These are phyloP conservation scores for Fraxinus ornus DNA, from an alignment of 305 asterid species.

Conservation along the genomic window DNA sequence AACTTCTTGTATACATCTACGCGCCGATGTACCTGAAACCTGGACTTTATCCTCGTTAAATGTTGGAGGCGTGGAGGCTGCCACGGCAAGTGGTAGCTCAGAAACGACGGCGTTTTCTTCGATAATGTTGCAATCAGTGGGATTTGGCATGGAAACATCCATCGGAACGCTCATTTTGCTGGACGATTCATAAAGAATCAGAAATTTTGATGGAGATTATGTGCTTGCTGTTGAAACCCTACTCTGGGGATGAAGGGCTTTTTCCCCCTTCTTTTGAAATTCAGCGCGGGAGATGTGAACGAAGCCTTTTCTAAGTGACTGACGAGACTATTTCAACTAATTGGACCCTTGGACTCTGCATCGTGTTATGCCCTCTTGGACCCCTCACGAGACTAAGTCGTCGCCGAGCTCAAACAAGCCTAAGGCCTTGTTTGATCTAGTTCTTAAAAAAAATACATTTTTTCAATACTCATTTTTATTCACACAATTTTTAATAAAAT, in stretches of 20 bases:
- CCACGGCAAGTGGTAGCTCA: conserved; percentile 38
- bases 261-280: conserved; percentile 24
- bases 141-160: conserved; percentile 56
- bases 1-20: neutral
- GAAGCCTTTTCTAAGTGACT: neutral
- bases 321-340: neutral
- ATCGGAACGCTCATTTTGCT: conserved; percentile 68
- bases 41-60: conserved; percentile 52
- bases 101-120: conserved; percentile 42
- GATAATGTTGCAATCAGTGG: conserved; percentile 31
- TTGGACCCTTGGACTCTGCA: neutral
- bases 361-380: neutral
- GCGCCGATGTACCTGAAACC: conserved; percentile 59
- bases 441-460: no score
- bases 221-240: conserved; percentile 35
- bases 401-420: neutral
- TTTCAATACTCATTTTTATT: no score
- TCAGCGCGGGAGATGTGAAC: conserved; percentile 47
- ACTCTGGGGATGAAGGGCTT: conserved; percentile 20
- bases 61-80: conserved; percentile 35
- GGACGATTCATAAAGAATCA: conserved; percentile 30
- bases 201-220: conserved; percentile 24
- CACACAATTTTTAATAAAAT: no score
- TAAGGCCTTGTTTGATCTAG: no score
- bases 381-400: neutral